These are phyloP conservation scores for Cyberlindnera samutprakarnensis DNA, from an alignment of 805 yeast genomes.

Conservation along the genomic window DNA sequence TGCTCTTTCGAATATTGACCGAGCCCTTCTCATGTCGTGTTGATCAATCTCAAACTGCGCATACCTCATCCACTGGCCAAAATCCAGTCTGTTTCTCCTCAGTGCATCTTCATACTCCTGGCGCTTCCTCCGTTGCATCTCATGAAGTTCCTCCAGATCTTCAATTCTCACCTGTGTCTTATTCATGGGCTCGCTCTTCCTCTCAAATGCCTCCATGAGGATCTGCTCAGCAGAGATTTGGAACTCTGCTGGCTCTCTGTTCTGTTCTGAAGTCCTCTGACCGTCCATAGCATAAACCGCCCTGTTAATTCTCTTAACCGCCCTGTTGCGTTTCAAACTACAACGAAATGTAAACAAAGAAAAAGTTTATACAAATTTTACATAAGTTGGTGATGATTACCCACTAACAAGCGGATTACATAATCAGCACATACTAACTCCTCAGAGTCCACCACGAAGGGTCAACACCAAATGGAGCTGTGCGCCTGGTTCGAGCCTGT, in stretches of 20 bases:
- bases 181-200: conserved; percentile 31
- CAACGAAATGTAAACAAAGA: no score
- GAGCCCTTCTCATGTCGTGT: conserved; percentile 68
- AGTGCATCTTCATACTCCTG: conserved; percentile 82
- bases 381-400: no score
- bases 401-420: no score
- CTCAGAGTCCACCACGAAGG: conserved; percentile 69
- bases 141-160: conserved; percentile 76
- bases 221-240: conserved; percentile 64
- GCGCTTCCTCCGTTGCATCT: conserved; percentile 69
- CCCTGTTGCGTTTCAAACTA: no score
- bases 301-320: no score
- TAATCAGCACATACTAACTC: no score
- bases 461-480: conserved; percentile 88
- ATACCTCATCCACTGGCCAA: conserved; percentile 87
- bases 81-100: conserved; percentile 72
- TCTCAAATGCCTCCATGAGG: conserved; percentile 52
- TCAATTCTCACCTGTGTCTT: conserved; percentile 43
- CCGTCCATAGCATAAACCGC: no score
- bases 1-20: conserved; percentile 86
- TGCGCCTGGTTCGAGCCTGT: conserved; percentile 79
- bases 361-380: no score
- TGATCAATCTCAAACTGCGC: conserved; percentile 83
- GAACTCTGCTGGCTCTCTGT: neutral
- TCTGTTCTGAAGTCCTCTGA: no score